Conservation (phyloP, 805 yeast species). For the Priceomyces carsonii region DNA sequence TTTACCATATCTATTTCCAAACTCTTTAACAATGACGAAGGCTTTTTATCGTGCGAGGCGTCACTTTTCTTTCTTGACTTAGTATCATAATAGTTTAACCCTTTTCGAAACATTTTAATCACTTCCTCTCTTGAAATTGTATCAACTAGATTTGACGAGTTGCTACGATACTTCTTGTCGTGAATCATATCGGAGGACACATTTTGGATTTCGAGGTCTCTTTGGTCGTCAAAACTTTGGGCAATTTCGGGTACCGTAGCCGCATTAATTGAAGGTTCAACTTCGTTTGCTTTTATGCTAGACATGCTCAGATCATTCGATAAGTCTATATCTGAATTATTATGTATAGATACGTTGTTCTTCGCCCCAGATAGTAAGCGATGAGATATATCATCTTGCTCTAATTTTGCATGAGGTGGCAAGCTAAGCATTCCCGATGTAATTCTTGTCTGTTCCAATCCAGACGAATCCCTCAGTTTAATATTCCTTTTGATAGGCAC, state of each 20-base stretch:
- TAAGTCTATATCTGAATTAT: too few species aligned
- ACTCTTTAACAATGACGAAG: slow-evolving; percentile 13
- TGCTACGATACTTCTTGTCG: slow-evolving; percentile 3
- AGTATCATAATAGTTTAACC: slow-evolving; percentile 14
- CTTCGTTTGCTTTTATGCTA: too few species aligned
- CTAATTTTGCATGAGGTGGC: slow-evolving; percentile 32
- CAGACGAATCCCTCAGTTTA: too few species aligned
- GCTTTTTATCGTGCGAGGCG: slow-evolving; percentile 3
- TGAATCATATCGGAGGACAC: too few species aligned
- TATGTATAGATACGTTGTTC: too few species aligned
- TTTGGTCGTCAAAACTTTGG: too few species aligned
- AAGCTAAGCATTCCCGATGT: slow-evolving; percentile 44
- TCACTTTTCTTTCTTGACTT: slow-evolving; percentile 2
- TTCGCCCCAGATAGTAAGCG: too few species aligned
- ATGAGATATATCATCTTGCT: slow-evolving; percentile 16
- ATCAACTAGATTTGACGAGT: slow-evolving; percentile 4
- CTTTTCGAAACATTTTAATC: slow-evolving; percentile 22
- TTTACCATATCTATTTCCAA: slow-evolving; percentile 26
- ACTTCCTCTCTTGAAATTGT: slow-evolving; percentile 16
- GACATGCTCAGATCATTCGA: too few species aligned
- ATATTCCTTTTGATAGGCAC: slow-evolving; percentile 31
- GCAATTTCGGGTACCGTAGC: too few species aligned
- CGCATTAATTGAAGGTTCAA: too few species aligned
- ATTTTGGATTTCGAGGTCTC: too few species aligned
- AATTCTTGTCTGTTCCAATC: slow-evolving; percentile 27